Conservation (phyloP, 306 rosid species). For the Vigna mungo region DNA sequence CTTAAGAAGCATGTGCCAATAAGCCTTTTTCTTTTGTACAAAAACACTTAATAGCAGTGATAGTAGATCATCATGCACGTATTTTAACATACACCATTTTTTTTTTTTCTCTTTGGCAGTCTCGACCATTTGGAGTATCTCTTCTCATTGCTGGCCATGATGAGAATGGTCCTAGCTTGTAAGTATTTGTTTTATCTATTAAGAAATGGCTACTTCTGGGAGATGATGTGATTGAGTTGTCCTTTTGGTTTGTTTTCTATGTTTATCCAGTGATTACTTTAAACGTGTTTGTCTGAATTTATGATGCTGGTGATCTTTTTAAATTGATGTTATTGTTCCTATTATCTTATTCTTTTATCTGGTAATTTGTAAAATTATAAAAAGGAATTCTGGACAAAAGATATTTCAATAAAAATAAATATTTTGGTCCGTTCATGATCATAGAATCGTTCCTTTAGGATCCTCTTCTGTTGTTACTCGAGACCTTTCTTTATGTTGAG, state of each 20-base stretch:
- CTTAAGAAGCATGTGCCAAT: not conserved
- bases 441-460: not conserved
- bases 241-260: not conserved
- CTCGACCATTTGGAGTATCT: constrained; percentile 96
- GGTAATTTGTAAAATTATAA: constrained; percentile 2
- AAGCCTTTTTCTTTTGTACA: constrained; percentile 12
- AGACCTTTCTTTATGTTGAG: constrained; percentile 14
- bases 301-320: not conserved
- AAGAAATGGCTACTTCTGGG: not conserved
- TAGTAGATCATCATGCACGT: not conserved
- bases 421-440: not conserved
- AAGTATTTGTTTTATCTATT: constrained; percentile 50
- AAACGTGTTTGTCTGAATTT: constrained; percentile 8
- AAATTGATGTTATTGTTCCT: constrained; percentile 23
- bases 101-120: constrained; percentile 56
- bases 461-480: not conserved
- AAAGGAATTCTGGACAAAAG: not conserved
- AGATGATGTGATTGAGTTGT: constrained; percentile 3
- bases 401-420: not conserved
- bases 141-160: constrained; percentile 97
- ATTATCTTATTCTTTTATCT: constrained; percentile 5
- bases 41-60: constrained; percentile 16
- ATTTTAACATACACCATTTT: constrained; percentile 15
- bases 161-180: constrained; percentile 91
- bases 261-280: not conserved